phyloP scores from a whole-genome alignment of 352 stramenopile genomes.

The Phytophthora pseudosyringae region DNA sequence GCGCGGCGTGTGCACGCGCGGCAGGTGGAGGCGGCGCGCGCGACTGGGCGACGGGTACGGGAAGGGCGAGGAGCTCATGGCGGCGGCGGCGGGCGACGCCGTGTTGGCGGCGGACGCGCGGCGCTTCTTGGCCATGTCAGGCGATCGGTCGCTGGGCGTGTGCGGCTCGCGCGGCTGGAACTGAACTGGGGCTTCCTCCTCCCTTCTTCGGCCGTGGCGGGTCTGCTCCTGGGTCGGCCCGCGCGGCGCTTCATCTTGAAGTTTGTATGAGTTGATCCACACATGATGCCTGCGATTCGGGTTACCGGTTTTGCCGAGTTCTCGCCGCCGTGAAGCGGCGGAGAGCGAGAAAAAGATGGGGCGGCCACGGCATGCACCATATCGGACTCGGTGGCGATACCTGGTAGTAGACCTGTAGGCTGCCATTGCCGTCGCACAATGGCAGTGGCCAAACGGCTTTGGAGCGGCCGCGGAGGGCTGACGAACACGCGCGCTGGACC shows the following conservation, averaged over 20 bases:
- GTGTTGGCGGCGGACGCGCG: slow-evolving; percentile 30
- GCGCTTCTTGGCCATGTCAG: slow-evolving; percentile 46
- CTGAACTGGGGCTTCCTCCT: slow-evolving; percentile 26
- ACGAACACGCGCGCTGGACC: slow-evolving; percentile 4
- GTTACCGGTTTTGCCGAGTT: slow-evolving; percentile 22
- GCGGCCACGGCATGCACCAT: neutral
- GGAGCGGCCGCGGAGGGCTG: neutral
- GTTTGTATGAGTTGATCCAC: slow-evolving; percentile 35
- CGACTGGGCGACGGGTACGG: slow-evolving; percentile 30
- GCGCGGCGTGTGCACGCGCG: slow-evolving; percentile 28
- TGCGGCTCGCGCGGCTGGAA: slow-evolving; percentile 19
- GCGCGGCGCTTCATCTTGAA: slow-evolving; percentile 16
- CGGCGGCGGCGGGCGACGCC: slow-evolving; percentile 24
- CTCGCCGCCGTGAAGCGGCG: slow-evolving; percentile 12
- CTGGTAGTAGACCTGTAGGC: no score
- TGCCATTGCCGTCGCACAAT: neutral
- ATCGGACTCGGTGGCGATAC: no score
- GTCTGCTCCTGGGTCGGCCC: slow-evolving; percentile 28
- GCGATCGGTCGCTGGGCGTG: slow-evolving; percentile 10
- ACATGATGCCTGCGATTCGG: slow-evolving; percentile 13
- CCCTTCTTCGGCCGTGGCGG: slow-evolving; percentile 24
- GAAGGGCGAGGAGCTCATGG: slow-evolving; percentile 40
- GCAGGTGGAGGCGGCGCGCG: slow-evolving; percentile 20
- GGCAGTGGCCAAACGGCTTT: neutral
- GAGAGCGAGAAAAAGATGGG: slow-evolving; percentile 22